Evolutionary conservation across 176 grass and related monocot species (phyloP).

Genomic region (Oryza coarctata): DNA sequence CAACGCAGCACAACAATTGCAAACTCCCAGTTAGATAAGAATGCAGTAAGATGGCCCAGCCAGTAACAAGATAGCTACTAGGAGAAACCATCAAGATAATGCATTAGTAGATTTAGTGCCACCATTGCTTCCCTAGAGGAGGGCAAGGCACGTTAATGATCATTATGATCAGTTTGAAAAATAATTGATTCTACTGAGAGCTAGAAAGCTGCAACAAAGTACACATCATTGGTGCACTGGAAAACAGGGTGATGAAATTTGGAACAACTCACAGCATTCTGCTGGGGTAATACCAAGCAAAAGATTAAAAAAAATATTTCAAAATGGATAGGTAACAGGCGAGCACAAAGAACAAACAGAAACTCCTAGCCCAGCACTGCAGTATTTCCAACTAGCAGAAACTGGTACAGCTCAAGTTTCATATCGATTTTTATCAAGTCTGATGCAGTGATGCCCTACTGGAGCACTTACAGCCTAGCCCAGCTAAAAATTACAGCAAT

Average conservation of each 20-base stretch:
- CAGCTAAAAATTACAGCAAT: slow-evolving; percentile 6
- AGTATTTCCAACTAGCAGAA: slow-evolving; percentile 15
- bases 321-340: slow-evolving; percentile 17
- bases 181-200: slow-evolving; percentile 6
- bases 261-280: slow-evolving; percentile 13
- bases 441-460: neutral
- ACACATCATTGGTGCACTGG: neutral
- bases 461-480: neutral
- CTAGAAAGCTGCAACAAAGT: slow-evolving; percentile 27
- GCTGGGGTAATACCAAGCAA: neutral
- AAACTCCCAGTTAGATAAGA: slow-evolving; percentile 21
- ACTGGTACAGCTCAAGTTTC: slow-evolving; percentile 7
- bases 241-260: slow-evolving; percentile 25
- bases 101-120: slow-evolving; percentile 29
- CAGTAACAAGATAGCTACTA: slow-evolving; percentile 19
- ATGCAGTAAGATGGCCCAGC: slow-evolving; percentile 19
- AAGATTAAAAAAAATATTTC: neutral
- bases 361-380: neutral
- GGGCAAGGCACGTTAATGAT: slow-evolving; percentile 5
- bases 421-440: slow-evolving; percentile 3
- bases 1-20: neutral
- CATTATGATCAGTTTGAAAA: slow-evolving; percentile 1
- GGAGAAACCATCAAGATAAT: neutral
- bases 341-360: neutral
- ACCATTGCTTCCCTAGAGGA: slow-evolving; percentile 10